Percentiles rank a stretch among this genome's conserved stretches.
Evolutionary conservation across 768 basidiomycete genomes (phyloP).

Genomic region (Leucosporidium yakuticum): DNA sequence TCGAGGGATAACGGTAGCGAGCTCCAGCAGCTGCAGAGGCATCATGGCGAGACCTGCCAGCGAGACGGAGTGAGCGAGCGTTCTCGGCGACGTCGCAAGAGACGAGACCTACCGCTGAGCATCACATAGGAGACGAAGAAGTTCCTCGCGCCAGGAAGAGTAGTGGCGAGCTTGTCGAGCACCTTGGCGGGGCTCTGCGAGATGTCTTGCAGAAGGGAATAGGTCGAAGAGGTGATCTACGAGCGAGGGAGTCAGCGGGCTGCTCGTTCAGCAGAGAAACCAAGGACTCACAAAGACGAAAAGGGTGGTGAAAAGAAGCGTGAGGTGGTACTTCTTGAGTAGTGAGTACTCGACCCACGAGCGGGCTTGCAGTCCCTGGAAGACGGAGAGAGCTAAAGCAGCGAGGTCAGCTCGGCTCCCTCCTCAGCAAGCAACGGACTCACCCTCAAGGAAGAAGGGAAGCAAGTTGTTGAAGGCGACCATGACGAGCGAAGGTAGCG

Average conservation of each 20-base stretch:
- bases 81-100: neutral
- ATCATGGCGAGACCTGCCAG: conserved; percentile 87
- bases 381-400: conserved; percentile 62
- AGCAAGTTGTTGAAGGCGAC: conserved; percentile 80
- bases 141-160: conserved; percentile 63
- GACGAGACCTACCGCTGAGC: conserved; percentile 55
- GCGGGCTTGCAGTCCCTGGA: conserved; percentile 82
- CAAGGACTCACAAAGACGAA: conserved; percentile 31
- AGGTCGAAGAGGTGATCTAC: conserved; percentile 37
- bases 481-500: conserved; percentile 82
- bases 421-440: neutral
- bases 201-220: conserved; percentile 75
- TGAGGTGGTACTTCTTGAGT: conserved; percentile 61
- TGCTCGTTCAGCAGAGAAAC: neutral
- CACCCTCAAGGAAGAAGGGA: conserved; percentile 84
- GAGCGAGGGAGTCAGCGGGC: neutral
- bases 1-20: conserved; percentile 79
- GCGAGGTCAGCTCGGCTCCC: neutral
- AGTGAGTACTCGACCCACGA: conserved; percentile 92
- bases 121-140: conserved; percentile 51
- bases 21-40: conserved; percentile 83
- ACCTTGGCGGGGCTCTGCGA: conserved; percentile 91
- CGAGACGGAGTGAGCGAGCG: conserved; percentile 59
- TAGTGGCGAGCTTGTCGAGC: conserved; percentile 81
- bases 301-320: conserved; percentile 32